Evolutionary conservation across 164 flowering plant species (phyloP).

Genomic region (Vitis rupestris): DNA sequence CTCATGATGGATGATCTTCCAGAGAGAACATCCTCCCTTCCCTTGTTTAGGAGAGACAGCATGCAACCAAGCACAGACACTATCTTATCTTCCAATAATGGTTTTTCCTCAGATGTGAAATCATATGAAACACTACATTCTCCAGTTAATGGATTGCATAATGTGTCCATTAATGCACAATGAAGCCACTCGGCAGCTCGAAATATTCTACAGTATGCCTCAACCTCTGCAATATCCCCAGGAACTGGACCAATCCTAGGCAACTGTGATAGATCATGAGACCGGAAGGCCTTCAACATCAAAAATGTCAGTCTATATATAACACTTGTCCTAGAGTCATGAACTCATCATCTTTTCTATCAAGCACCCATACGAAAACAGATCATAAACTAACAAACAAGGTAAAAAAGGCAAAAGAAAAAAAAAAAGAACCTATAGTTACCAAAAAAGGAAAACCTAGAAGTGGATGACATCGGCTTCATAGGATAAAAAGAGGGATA

Average conservation of each 20-base stretch:
- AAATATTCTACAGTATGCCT: conserved; percentile 96
- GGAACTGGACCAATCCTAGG: conserved; percentile 94
- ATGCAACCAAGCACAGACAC: conserved; percentile 87
- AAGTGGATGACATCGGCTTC: too few species aligned
- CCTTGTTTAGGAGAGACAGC: conserved; percentile 80
- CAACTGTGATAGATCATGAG: conserved; percentile 50
- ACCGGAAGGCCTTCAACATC: conserved; percentile 38
- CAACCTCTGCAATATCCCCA: conserved; percentile 96
- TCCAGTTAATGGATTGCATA: conserved; percentile 91
- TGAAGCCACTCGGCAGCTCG: conserved; percentile 88
- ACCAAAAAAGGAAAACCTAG: too few species aligned
- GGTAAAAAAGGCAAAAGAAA: too few species aligned
- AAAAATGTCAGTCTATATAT: conserved; percentile 17
- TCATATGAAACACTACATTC: conserved; percentile 86
- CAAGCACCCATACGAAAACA: not conserved
- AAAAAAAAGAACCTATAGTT: not conserved
- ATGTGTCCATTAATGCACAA: conserved; percentile 74
- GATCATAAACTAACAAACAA: not conserved
- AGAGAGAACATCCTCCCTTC: conserved; percentile 79
- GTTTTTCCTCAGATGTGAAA: conserved; percentile 56
- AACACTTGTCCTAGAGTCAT: not conserved
- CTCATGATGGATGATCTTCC: conserved; percentile 67
- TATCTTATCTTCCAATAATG: conserved; percentile 78
- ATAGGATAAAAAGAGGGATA: too few species aligned
- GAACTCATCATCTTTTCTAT: not conserved